phyloP scores from a whole-genome alignment of 2,329 filamentous ascomycete species.

The Cercospora zeae-maydis region DNA sequence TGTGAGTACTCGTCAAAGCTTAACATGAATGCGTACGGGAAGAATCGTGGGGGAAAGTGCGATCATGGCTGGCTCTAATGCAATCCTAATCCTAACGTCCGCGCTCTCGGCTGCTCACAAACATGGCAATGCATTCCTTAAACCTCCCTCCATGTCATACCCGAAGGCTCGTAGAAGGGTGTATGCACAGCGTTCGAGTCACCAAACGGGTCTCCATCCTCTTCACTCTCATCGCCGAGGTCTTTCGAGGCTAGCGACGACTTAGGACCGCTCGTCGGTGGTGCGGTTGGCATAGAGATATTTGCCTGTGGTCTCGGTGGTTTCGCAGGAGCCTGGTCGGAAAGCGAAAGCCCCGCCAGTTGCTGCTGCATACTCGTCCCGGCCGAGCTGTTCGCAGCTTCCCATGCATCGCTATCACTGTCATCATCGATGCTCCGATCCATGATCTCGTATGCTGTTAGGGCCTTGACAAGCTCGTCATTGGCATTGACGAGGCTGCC shows the following conservation, averaged over 20 bases:
- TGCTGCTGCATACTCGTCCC: constrained; percentile 37
- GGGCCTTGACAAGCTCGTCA: constrained; percentile 86
- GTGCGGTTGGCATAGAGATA: constrained; percentile 39
- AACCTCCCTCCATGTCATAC: constrained; percentile 38
- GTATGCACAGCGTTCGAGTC: constrained; percentile 70
- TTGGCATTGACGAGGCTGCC: constrained; percentile 90
- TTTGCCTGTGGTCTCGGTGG: constrained; percentile 45
- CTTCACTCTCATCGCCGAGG: constrained; percentile 39
- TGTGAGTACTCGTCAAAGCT: too few relatives aligned
- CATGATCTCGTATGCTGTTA: constrained; percentile 93
- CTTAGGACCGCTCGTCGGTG: constrained; percentile 11
- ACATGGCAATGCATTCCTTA: constrained; percentile 22
- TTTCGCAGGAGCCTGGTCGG: constrained; percentile 45
- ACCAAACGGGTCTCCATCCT: constrained; percentile 76
- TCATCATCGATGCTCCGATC: constrained; percentile 78
- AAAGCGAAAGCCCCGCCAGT: constrained; percentile 46
- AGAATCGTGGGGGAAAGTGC: too few relatives aligned
- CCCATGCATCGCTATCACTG: constrained; percentile 59
- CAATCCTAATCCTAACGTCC: not conserved
- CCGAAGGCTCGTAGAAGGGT: constrained; percentile 36
- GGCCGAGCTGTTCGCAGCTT: constrained; percentile 33
- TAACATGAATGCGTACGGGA: too few relatives aligned
- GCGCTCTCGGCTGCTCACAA: not conserved
- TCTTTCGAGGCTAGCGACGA: constrained; percentile 21
- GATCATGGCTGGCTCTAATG: not conserved